Percentiles rank a stretch among this genome's conserved stretches.
Evolutionary conservation across 345 rosid genomes (phyloP).

Genomic region (Eucalyptus erythrocorys): DNA sequence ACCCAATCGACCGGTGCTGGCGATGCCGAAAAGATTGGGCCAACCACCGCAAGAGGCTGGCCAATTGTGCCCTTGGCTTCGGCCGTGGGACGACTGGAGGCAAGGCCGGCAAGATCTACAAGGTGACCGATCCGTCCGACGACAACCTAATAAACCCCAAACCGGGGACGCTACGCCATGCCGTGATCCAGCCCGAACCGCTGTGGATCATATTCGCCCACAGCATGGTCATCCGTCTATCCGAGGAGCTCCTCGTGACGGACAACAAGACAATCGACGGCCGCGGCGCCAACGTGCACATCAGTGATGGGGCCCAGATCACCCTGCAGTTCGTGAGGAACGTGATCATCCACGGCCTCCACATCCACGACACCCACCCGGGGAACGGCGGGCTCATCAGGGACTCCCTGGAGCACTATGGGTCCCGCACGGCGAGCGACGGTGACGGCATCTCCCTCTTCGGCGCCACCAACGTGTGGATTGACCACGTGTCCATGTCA

Average conservation of each 20-base stretch:
- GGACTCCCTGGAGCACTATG: conserved; percentile 45
- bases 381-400: conserved; percentile 52
- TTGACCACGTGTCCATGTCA: conserved; percentile 70
- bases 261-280: conserved; percentile 71
- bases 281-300: conserved; percentile 45
- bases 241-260: conserved; percentile 48
- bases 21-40: conserved; percentile 63
- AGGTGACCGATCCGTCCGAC: conserved; percentile 54
- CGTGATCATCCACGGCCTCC: conserved; percentile 57
- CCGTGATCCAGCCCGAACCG: conserved; percentile 24
- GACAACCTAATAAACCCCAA: conserved; percentile 13
- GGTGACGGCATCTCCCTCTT: conserved; percentile 74
- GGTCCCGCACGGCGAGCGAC: conserved; percentile 44
- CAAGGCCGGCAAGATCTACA: conserved; percentile 33
- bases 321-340: conserved; percentile 46
- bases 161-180: conserved; percentile 21
- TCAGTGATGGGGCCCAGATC: conserved; percentile 44
- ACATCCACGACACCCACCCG: conserved; percentile 37
- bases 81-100: conserved; percentile 59
- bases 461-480: conserved; percentile 58
- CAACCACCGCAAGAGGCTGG: conserved; percentile 36
- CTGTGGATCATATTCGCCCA: conserved; percentile 45
- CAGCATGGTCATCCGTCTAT: conserved; percentile 50
- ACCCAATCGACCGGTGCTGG: conserved; percentile 89
- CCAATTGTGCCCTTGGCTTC: conserved; percentile 54